Evolutionary conservation across 495 filamentous ascomycete genomes (phyloP).

Genomic region (Talaromyces borbonicus): DNA sequence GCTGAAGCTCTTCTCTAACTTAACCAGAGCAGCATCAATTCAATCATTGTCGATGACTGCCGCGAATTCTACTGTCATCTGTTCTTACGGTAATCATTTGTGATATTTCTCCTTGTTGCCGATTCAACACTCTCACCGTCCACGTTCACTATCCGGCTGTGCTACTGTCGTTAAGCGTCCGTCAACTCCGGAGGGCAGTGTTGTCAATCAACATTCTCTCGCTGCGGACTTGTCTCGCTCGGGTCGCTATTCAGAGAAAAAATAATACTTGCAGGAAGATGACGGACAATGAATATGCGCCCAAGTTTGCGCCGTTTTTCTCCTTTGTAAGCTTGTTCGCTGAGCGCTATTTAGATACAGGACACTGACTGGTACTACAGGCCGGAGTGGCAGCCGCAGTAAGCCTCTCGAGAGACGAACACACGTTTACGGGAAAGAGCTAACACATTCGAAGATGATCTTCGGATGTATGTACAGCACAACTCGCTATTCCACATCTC

Average conservation of each 20-base stretch:
- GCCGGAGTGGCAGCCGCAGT: slow-evolving; percentile 86
- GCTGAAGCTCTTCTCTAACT: background rate
- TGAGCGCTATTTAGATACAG: slow-evolving; percentile 5
- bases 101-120: too few relatives aligned
- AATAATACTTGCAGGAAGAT: slow-evolving; percentile 31
- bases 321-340: slow-evolving; percentile 65
- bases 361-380: slow-evolving; percentile 42
- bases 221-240: background rate
- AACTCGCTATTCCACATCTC: background rate
- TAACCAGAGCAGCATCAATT: too few relatives aligned
- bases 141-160: too few relatives aligned
- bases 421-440: slow-evolving; percentile 8
- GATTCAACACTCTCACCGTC: too few relatives aligned
- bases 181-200: background rate
- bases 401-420: slow-evolving; percentile 40
- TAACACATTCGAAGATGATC: slow-evolving; percentile 50
- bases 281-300: slow-evolving; percentile 60
- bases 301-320: slow-evolving; percentile 93
- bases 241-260: background rate
- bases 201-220: background rate
- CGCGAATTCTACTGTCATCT: too few relatives aligned
- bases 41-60: too few relatives aligned
- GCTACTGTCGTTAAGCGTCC: too few relatives aligned
- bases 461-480: slow-evolving; percentile 72
- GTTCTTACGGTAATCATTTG: too few relatives aligned